Conservation (phyloP, 805 yeast species). For the Nakazawaea ambrosiae region DNA sequence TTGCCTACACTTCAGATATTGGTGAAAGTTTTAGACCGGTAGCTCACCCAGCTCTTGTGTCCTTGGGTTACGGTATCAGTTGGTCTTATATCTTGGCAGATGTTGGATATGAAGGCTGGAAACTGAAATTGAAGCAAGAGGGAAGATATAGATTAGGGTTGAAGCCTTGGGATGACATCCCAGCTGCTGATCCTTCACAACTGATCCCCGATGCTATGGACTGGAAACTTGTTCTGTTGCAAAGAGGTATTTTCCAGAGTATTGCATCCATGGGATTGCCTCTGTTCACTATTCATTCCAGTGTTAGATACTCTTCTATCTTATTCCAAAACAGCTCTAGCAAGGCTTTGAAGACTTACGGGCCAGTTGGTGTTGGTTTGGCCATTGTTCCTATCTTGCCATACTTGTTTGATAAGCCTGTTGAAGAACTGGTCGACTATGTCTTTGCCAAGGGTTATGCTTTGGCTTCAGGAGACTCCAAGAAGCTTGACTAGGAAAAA, state of each 20-base stretch:
- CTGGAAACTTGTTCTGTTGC: conserved; percentile 58
- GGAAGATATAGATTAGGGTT: conserved; percentile 56
- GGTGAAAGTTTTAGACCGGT: conserved; percentile 85
- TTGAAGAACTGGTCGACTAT: conserved; percentile 60
- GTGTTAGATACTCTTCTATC: conserved; percentile 62
- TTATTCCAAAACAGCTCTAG: conserved; percentile 50
- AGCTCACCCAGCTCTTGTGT: conserved; percentile 63
- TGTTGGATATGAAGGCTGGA: conserved; percentile 69
- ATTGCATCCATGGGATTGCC: conserved; percentile 85
- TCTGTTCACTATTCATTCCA: conserved; percentile 75
- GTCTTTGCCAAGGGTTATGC: conserved; percentile 53
- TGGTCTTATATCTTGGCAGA: conserved; percentile 76
- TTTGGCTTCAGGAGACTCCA: conserved; percentile 26
- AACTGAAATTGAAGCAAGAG: conserved; percentile 55
- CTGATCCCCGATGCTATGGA: conserved; percentile 45
- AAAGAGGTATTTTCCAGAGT: conserved; percentile 75
- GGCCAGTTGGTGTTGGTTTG: conserved; percentile 76
- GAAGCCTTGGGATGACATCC: conserved; percentile 58
- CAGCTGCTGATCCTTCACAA: conserved; percentile 31
- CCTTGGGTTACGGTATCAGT: conserved; percentile 61
- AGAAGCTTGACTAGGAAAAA: conserved; percentile 11
- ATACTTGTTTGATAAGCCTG: conserved; percentile 75
- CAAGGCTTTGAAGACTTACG: conserved; percentile 47
- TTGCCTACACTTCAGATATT: conserved; percentile 81
- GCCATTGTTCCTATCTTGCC: conserved; percentile 75